A percentile compares a stretch with the other conserved stretches of the same genome.
These are phyloP conservation scores for bread wheat (Triticum aestivum) DNA, from an alignment of 176 grass and related monocot genomes.

Conservation along the genomic window IWGSC_CS_RefSeq_v2.1 NC_057802.1:288143118-288143617, in stretches of 20 bases:
- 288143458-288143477: no score
- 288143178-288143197: slow-evolving; percentile 70
- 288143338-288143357: slow-evolving; percentile 94
- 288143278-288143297: slow-evolving; percentile 49
- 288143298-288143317: slow-evolving; percentile 59
- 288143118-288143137: slow-evolving; percentile 52
- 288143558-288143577: slow-evolving; percentile 65
- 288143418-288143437: background rate
- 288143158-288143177: slow-evolving; percentile 55
- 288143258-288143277: slow-evolving; percentile 55
- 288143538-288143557: slow-evolving; percentile 60
- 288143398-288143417: background rate
- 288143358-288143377: slow-evolving; percentile 93
- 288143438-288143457: background rate
- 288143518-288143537: slow-evolving; percentile 54
- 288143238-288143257: slow-evolving; percentile 44
- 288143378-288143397: background rate
- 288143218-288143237: slow-evolving; percentile 53
- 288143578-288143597: slow-evolving; percentile 55
- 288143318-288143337: slow-evolving; percentile 97
- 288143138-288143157: slow-evolving; percentile 69
- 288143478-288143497: slow-evolving; percentile 19
- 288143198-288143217: slow-evolving; percentile 70
- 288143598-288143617: slow-evolving; percentile 66
- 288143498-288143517: slow-evolving; percentile 61